Evolutionary conservation across 805 yeast genomes (phyloP).

Genomic region (Candida golubevii): DNA sequence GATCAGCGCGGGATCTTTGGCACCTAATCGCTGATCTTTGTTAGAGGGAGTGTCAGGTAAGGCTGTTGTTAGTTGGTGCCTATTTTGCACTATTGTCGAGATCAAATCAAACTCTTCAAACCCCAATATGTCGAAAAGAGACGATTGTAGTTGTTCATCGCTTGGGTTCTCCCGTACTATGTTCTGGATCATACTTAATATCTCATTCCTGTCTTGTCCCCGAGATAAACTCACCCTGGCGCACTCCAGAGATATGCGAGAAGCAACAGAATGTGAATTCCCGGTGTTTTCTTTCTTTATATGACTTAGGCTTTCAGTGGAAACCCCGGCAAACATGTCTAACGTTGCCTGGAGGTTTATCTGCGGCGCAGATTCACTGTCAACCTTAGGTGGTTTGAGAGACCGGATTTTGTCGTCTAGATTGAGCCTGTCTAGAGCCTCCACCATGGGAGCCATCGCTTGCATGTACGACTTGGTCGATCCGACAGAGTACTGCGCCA

Average conservation of each 20-base stretch:
- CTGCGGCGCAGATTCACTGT: slow-evolving; percentile 28
- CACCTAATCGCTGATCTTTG: slow-evolving; percentile 1
- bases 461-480: slow-evolving; percentile 75
- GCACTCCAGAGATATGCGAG: slow-evolving; percentile 19
- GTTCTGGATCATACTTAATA: slow-evolving; percentile 26
- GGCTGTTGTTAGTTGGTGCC: slow-evolving; percentile 8
- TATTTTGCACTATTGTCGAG: slow-evolving; percentile 52
- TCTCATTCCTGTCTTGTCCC: slow-evolving; percentile 30
- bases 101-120: slow-evolving; percentile 82
- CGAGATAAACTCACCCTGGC: slow-evolving; percentile 29
- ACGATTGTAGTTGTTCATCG: slow-evolving; percentile 64
- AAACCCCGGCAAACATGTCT: slow-evolving; percentile 36
- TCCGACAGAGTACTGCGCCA: slow-evolving; percentile 44
- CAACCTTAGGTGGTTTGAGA: slow-evolving; percentile 22
- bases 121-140: slow-evolving; percentile 76
- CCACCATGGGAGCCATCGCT: slow-evolving; percentile 72
- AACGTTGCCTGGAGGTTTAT: slow-evolving; percentile 31
- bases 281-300: neutral
- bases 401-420: neutral
- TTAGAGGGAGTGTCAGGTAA: neutral
- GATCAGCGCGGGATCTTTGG: slow-evolving; percentile 29
- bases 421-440: slow-evolving; percentile 27
- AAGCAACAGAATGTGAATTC: neutral
- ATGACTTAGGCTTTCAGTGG: slow-evolving; percentile 24
- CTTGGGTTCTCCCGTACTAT: slow-evolving; percentile 33